phyloP scores from a whole-genome alignment of 2,329 filamentous ascomycete genomes.

The Myriosclerotinia scirpicola region DNA sequence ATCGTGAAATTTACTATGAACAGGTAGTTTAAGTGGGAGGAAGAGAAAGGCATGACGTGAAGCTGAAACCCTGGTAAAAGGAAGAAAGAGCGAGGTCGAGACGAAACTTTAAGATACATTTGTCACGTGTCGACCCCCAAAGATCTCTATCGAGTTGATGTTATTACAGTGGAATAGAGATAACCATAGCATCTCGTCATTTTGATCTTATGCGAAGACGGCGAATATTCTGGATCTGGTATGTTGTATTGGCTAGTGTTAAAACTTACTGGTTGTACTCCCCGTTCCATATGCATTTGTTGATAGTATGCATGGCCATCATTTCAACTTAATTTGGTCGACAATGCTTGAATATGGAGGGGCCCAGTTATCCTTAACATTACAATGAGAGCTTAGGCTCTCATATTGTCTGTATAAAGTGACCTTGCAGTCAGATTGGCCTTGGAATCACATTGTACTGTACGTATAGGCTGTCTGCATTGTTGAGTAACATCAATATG shows the following conservation, averaged over 20 bases:
- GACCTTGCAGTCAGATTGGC: background rate
- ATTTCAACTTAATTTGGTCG: conserved; percentile 4
- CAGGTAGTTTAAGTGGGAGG: background rate
- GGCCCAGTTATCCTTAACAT: background rate
- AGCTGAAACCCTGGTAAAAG: conserved; percentile 1
- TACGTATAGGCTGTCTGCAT: conserved; percentile 14
- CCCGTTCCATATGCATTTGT: conserved; percentile 4
- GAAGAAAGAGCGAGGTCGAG: background rate
- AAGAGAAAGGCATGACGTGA: background rate
- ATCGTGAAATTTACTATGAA: background rate
- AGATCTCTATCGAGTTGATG: background rate
- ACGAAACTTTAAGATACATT: background rate
- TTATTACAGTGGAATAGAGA: background rate
- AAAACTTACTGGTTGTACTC: background rate
- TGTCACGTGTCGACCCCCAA: background rate
- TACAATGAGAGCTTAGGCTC: background rate
- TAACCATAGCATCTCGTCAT: background rate
- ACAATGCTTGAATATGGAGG: background rate
- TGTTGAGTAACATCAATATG: conserved; percentile 10
- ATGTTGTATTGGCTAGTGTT: background rate
- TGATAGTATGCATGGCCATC: background rate
- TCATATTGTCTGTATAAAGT: background rate
- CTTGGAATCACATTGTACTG: background rate
- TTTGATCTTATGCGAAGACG: background rate
- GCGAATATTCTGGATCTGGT: background rate